These are phyloP conservation scores for Tuber brumale DNA, from an alignment of 495 filamentous ascomycete genomes.

Conservation along the genomic window DNA sequence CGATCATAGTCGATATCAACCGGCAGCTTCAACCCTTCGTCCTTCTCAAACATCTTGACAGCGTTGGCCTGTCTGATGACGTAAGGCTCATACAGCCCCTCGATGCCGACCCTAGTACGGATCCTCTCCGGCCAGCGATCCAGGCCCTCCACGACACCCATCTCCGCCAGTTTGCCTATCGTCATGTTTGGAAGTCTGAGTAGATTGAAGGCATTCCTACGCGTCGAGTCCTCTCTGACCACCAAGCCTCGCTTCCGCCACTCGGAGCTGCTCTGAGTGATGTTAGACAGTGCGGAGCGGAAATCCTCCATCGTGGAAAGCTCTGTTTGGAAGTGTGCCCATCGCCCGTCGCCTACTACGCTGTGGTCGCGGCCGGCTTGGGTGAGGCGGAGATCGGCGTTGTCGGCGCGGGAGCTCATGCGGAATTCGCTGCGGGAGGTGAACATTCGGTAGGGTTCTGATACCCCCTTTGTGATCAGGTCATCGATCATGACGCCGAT, in stretches of 20 bases:
- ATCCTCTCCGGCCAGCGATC: conserved; percentile 52
- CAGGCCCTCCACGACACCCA: conserved; percentile 49
- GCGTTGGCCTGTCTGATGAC: conserved; percentile 60
- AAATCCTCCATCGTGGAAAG: conserved; percentile 60
- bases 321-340: conserved; percentile 60
- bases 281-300: conserved; percentile 52
- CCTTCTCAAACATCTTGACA: conserved; percentile 60
- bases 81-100: conserved; percentile 79
- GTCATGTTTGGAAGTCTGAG: conserved; percentile 57
- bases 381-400: conserved; percentile 84
- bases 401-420: conserved; percentile 83
- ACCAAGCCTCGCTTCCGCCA: conserved; percentile 68
- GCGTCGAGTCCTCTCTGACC: conserved; percentile 54
- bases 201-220: conserved; percentile 67
- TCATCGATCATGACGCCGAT: conserved; percentile 99
- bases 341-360: conserved; percentile 70
- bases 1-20: conserved; percentile 67
- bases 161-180: conserved; percentile 50
- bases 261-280: conserved; percentile 50
- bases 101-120: conserved; percentile 63
- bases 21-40: conserved; percentile 70
- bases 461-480: conserved; percentile 92
- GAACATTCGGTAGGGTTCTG: conserved; percentile 98
- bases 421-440: conserved; percentile 93
- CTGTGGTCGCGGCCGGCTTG: conserved; percentile 67